Base-by-base conservation (phyloP, 495 filamentous ascomycete species). In the Evernia prunastri region DNA sequence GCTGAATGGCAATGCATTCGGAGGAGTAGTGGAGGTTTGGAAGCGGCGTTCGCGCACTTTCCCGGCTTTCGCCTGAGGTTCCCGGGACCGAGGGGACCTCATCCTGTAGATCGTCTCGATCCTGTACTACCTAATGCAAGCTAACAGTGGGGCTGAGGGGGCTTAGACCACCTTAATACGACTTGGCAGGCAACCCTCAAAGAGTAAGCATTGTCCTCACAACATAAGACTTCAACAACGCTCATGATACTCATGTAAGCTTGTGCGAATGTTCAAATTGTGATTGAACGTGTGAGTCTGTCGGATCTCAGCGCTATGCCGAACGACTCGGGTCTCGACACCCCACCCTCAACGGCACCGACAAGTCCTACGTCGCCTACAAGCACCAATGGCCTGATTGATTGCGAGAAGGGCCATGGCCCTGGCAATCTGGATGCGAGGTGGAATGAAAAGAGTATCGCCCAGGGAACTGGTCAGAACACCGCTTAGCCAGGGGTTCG, bases 301-400 rank as follows among this genome's bases (percentile, higher is more conserved):
- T 6, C 29, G 31, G 11, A 31, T 33, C 7, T 20, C n/a, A 35
- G 12, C 17, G 61, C 29, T 13, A 63, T 64, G 62, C 63, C 57
- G 9, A 27, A 54, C 33, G 33, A 17, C n/a, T 57, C 57, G 12
- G 49, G 59, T 56, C 60, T 35, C 18, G 42, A 25, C 17, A 68
- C 67, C 37, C 67, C 67, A 15, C 63, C 67, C 13, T 43, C 67
- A 3, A 67, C 67, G 54, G 61, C 67, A 36, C 64, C 64, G 15
- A 69, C 64, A 8, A 66, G 51, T 64, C 67, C 67, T 9, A 60
- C 54, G 1, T 56, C 40, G 15, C 61, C 56, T 17, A 68, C 59
- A 5, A 49, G 40, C 25, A 58, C 59, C 15, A 43, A 56, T 25
- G 37, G 23, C 11, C 15, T 35, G 27, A 51, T 43, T 51, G 47